These are phyloP conservation scores for Venturia asperata DNA, from an alignment of 2,329 filamentous ascomycete species.

Conservation along the genomic window DNA sequence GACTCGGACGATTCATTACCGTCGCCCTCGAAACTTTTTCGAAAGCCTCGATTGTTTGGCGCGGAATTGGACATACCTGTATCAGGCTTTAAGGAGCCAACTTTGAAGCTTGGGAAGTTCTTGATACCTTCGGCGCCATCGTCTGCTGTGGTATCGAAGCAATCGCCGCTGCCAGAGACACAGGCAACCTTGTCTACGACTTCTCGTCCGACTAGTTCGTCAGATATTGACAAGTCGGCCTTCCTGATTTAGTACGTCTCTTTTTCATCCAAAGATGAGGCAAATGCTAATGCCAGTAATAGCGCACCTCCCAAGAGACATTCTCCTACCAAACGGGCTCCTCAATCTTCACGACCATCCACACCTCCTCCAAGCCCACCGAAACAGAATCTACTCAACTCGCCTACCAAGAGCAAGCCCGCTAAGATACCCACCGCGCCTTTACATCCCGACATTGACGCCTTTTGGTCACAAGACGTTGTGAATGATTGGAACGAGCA, in stretches of 20 bases:
- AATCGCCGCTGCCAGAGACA: neutral
- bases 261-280: neutral
- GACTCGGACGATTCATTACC: slow-evolving; percentile 12
- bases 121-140: neutral
- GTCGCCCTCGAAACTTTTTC: neutral
- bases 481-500: slow-evolving; percentile 59
- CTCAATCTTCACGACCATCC: neutral
- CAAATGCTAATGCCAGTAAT: neutral
- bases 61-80: neutral
- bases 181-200: neutral
- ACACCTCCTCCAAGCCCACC: slow-evolving; percentile 15
- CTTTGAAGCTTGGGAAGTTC: neutral
- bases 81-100: neutral
- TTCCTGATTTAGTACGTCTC: slow-evolving; percentile 17
- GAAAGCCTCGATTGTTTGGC: neutral
- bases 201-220: slow-evolving; percentile 14
- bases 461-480: slow-evolving; percentile 53
- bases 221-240: slow-evolving; percentile 15
- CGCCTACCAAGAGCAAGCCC: slow-evolving; percentile 41
- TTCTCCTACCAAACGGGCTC: slow-evolving; percentile 6
- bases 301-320: slow-evolving; percentile 12
- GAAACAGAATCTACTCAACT: slow-evolving; percentile 32
- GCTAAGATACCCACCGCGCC: slow-evolving; percentile 47
- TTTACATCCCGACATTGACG: slow-evolving; percentile 48
- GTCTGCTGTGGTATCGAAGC: neutral